Evolutionary conservation across 768 basidiomycete species (phyloP), one percentile per base, ranked within the genome.

Genomic region (Sporobolomyces pararoseus): DNA sequence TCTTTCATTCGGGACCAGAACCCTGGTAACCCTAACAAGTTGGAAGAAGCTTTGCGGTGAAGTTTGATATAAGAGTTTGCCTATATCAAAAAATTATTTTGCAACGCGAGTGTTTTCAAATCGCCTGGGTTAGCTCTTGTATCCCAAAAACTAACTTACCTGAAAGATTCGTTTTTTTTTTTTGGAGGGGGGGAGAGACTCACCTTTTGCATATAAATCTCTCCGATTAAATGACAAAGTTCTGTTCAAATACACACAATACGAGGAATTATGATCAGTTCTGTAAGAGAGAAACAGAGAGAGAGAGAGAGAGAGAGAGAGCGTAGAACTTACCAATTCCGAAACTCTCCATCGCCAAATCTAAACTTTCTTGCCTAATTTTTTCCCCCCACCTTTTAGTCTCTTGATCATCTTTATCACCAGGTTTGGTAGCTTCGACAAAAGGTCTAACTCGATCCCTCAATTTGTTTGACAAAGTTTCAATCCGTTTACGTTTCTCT

Each of bases 281-380:
- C 39, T 17, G 10, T 10, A 10, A 17, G 39, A 42, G 39, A 17
- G 39, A 17, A 42, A 17, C 10, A 17, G 17, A 42, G 17, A 42
- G 39, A 50, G 63, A 50, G 44, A 54, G 3, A 2, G 35, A 10
- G 29, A 35, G 37, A 27, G 23, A n/a, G 21, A 47, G 46, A 13
- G 46, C 10, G 23, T 14, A 23, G 62, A 85, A 35, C 75, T 90
- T 88, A 86, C 97, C 95, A 29, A 98, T 87, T 55, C 96, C 96
- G 79, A 99, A 99, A 74, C 90, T 93, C 82, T 99, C 95, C 62
- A 97, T 80, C 82, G 97, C 97, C 75, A 99, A 78, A 81, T 99
- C 96, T 65, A 95, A 92, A 2, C 90, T 91, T 79, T 99, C 96
- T 34, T 85, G 82, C 76, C 80, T 83, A 78, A 95, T 89, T 79